phyloP scores from a whole-genome alignment of 768 basidiomycete species.

The Daedalea quercina region DNA sequence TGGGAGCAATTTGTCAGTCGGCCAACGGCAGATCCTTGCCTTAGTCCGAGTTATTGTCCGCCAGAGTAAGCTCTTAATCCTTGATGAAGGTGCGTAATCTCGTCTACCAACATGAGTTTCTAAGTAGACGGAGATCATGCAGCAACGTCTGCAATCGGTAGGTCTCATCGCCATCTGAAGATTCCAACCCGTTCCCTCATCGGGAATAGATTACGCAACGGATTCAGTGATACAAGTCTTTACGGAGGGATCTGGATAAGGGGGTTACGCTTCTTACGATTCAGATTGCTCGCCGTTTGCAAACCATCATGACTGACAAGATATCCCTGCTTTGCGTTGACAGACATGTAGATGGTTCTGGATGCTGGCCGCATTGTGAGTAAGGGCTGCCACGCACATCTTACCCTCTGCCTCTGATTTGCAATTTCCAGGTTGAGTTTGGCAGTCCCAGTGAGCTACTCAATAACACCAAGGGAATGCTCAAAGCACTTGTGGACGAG shows the following conservation, averaged over 20 bases:
- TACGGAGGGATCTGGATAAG: slow-evolving; percentile 35
- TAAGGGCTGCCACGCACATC: background rate
- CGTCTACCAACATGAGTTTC: background rate
- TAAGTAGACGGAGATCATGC: background rate
- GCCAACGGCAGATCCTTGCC: slow-evolving; percentile 54
- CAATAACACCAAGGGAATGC: slow-evolving; percentile 37
- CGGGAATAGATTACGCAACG: slow-evolving; percentile 47
- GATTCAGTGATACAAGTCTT: slow-evolving; percentile 50
- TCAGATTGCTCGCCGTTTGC: slow-evolving; percentile 50
- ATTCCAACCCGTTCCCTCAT: background rate
- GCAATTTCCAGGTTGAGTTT: slow-evolving; percentile 35
- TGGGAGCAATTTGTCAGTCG: slow-evolving; percentile 43
- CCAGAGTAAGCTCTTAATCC: slow-evolving; percentile 46
- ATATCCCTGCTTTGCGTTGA: slow-evolving; percentile 19
- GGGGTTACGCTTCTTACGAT: slow-evolving; percentile 45
- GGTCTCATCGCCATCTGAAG: background rate
- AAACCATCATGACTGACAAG: slow-evolving; percentile 52
- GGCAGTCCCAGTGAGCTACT: slow-evolving; percentile 45
- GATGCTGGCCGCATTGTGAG: slow-evolving; percentile 34
- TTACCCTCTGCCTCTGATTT: background rate
- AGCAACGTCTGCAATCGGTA: slow-evolving; percentile 8
- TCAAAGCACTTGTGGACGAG: slow-evolving; percentile 49
- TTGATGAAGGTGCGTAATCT: slow-evolving; percentile 42
- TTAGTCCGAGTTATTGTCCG: slow-evolving; percentile 53
- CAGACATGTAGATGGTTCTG: slow-evolving; percentile 31